Percentiles rank a stretch among this genome's conserved stretches.
Conservation (phyloP, 805 yeast genomes). For the Spathaspora boniae region DNA sequence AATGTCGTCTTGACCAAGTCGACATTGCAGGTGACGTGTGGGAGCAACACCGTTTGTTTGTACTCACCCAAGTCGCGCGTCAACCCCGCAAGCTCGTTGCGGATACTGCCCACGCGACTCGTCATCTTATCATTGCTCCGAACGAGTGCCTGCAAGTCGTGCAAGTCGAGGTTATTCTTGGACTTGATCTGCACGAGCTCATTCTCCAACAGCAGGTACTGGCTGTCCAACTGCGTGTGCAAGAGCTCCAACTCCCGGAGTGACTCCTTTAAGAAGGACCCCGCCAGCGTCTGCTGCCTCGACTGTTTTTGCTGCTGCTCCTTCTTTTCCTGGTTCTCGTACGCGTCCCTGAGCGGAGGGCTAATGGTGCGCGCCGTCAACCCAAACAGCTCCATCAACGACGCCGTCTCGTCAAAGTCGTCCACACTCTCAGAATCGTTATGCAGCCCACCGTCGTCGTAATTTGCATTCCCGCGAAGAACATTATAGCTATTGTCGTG, state of each 20-base stretch:
- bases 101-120: conserved; percentile 3
- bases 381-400: conserved; percentile 12
- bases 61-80: conserved; percentile 1
- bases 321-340: not conserved
- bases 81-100: conserved; percentile 4
- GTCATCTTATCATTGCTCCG: conserved; percentile 7
- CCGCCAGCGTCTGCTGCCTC: not conserved
- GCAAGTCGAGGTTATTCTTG: conserved; percentile 6
- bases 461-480: no score
- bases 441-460: not conserved
- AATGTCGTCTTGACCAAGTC: not conserved
- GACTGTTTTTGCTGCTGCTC: not conserved
- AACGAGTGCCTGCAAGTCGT: not conserved
- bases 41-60: not conserved
- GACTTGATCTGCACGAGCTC: conserved; percentile 4
- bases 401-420: conserved; percentile 12
- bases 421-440: not conserved
- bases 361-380: no score
- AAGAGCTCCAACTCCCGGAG: conserved; percentile 10
- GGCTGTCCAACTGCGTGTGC: conserved; percentile 6
- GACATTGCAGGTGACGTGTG: not conserved
- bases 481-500: conserved; percentile 1
- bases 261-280: conserved; percentile 5
- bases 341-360: no score
- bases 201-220: conserved; percentile 2